phyloP scores from a whole-genome alignment of 139 green algal genomes.

The Volvox reticuliferus region DNA sequence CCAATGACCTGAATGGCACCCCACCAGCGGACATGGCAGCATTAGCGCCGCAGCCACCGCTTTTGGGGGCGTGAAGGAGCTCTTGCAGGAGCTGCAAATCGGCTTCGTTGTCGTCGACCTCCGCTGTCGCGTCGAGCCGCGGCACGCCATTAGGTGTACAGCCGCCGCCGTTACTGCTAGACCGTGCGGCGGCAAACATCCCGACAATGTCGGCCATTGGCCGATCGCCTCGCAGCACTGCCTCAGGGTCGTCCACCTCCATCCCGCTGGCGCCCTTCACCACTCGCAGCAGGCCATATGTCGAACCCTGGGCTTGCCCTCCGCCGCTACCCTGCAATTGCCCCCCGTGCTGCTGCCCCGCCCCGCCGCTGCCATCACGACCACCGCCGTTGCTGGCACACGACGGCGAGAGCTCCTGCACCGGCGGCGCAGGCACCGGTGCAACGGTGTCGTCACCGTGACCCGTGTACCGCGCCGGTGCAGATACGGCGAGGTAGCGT shows the following conservation, averaged over 20 bases:
- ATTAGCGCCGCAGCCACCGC: background rate
- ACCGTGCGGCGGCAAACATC: background rate
- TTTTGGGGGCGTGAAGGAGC: background rate
- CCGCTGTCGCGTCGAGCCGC: background rate
- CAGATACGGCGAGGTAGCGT: too few species aligned
- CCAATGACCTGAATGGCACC: background rate
- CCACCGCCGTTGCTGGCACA: background rate
- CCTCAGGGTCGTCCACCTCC: background rate
- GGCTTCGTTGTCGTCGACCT: slow-evolving; percentile 15
- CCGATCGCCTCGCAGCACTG: background rate
- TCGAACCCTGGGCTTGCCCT: background rate
- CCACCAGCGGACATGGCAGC: too few species aligned
- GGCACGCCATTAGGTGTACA: too few species aligned
- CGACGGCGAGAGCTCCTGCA: background rate
- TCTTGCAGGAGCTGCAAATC: background rate
- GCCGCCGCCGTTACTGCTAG: background rate
- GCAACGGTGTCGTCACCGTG: too few species aligned
- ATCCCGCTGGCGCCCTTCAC: background rate
- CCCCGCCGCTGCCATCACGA: too few species aligned
- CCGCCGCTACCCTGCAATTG: too few species aligned
- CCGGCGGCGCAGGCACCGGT: background rate
- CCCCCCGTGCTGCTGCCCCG: too few species aligned
- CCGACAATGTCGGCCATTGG: background rate
- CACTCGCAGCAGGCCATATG: background rate
- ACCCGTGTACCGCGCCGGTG: too few species aligned